Base-by-base conservation (phyloP, 2,329 filamentous ascomycete species). In the Leptoxyphium fumago region DNA sequence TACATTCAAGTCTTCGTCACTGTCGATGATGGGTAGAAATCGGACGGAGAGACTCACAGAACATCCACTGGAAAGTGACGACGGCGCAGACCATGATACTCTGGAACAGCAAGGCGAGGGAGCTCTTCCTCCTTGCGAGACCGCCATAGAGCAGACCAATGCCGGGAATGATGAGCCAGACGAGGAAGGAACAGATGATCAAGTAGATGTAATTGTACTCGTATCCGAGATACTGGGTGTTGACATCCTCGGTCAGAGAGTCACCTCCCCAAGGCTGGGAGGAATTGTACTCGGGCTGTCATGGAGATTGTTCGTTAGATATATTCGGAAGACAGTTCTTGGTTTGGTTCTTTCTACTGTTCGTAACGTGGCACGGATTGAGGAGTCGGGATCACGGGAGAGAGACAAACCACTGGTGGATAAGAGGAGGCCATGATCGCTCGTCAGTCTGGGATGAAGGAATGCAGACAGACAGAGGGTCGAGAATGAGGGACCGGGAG, bases 151-250 rank as follows among this genome's bases (percentile, higher is more conserved):
- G 63, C 7, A 82, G 66, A 40, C 77, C 77, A 50, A 82, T 77
- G 15, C 77, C 78, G 0, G 78, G 78, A 45, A 80, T 77, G 55
- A 82, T 82, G 42, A 80, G 60, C 71, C 74, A 81, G 43, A 80
- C 77, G 43, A 81, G 67, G 58, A 73, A 77, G 11, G 64, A 67
- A 56, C 75, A 78, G 51, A 77, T 65, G 44, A 75, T 58, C 40
- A 77, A 66, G 54, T 78, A 81, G 34, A 69, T 68, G 57, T 79
- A 78, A 54, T 80, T 70, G 60, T 68, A 78, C 55, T 80, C 75
- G 45, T 70, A 62, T 7, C 76, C 76, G 18, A 59, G 60, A 56
- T 76, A 80, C 52, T 76, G 74, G 10, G 68, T 60, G 52, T 80
- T 76, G 50, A 75, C 70, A 55, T 78, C 69, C 10, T 73, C 65